A percentile compares a stretch with the other conserved stretches of the same genome.
phyloP scores from a whole-genome alignment of 2,329 filamentous ascomycete species.

The Lecanicillium sp. region DNA sequence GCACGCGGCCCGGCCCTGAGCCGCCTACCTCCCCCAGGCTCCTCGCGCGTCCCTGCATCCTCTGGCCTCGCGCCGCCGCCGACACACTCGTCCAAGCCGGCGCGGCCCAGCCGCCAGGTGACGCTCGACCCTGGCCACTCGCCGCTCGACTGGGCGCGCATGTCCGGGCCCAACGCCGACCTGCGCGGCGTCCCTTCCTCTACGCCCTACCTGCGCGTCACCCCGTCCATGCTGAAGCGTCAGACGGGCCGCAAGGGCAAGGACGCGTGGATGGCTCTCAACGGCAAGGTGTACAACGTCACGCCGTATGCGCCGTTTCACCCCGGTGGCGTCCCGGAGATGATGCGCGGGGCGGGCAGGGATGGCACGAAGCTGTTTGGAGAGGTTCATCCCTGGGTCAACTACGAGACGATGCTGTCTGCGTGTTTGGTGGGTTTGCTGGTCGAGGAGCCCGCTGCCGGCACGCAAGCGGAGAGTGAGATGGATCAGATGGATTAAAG shows the following conservation, averaged over 20 bases:
- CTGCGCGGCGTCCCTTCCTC: conserved; percentile 53
- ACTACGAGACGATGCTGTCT: conserved; percentile 62
- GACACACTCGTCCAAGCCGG: conserved; percentile 41
- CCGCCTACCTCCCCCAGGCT: conserved; percentile 25
- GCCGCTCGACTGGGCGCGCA: conserved; percentile 89
- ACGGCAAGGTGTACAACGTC: conserved; percentile 91
- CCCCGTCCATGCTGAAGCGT: conserved; percentile 68
- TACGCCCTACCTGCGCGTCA: conserved; percentile 61
- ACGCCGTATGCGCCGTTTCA: conserved; percentile 85
- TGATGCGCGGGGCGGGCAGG: conserved; percentile 54
- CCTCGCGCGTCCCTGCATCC: conserved; percentile 7
- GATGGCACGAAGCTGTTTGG: conserved; percentile 58
- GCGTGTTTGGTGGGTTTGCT: conserved; percentile 56
- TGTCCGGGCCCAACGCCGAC: conserved; percentile 57
- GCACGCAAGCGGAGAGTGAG: conserved; percentile 26
- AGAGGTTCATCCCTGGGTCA: conserved; percentile 65
- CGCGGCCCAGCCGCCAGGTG: conserved; percentile 61
- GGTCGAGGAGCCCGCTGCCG: conserved; percentile 48
- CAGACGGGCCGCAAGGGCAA: conserved; percentile 77
- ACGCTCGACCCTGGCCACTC: conserved; percentile 84
- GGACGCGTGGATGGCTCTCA: conserved; percentile 85
- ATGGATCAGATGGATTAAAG: conserved; percentile 57
- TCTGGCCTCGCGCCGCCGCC: conserved; percentile 47
- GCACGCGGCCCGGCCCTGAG: conserved; percentile 34
- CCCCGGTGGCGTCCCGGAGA: conserved; percentile 73